Evolutionary conservation across 805 yeast genomes (phyloP).

Genomic region (Pichia paraexigua): DNA sequence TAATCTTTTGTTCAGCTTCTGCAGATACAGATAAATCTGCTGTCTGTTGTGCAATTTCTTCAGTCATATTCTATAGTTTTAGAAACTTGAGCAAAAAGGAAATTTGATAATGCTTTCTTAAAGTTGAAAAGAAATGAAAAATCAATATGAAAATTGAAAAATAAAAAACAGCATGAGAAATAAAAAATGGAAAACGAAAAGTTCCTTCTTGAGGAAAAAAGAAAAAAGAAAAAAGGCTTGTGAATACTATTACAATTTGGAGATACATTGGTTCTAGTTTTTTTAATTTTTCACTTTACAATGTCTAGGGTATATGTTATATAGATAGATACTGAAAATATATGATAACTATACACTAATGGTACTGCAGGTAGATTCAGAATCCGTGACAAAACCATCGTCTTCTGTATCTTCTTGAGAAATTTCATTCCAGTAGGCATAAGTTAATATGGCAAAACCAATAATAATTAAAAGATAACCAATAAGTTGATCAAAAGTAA

Average conservation of each 20-base stretch:
- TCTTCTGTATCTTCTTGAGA: conserved; percentile 32
- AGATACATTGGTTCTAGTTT: too few species aligned
- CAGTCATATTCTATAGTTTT: conserved; percentile 3
- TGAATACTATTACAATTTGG: too few species aligned
- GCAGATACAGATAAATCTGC: conserved; percentile 16
- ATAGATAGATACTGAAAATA: neutral
- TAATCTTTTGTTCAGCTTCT: conserved; percentile 48
- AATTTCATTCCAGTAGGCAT: conserved; percentile 60
- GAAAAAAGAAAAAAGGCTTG: too few species aligned
- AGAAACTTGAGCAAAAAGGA: neutral
- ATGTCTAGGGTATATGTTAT: neutral
- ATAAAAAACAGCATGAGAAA: too few species aligned
- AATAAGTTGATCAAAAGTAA: conserved; percentile 47
- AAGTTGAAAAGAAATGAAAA: neutral
- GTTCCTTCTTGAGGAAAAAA: too few species aligned
- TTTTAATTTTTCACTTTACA: too few species aligned
- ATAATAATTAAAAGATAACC: conserved; percentile 65
- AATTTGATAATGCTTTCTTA: neutral
- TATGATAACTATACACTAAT: conserved; percentile 6
- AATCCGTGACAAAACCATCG: conserved; percentile 26
- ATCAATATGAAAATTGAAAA: neutral
- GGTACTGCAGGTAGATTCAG: conserved; percentile 25
- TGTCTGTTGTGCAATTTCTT: conserved; percentile 12
- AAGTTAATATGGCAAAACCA: conserved; percentile 62
- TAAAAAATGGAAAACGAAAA: neutral